These are phyloP conservation scores for Umbelopsis vinacea DNA, from an alignment of 192 early-diverging fungal genomes.

Conservation along the genomic window DNA sequence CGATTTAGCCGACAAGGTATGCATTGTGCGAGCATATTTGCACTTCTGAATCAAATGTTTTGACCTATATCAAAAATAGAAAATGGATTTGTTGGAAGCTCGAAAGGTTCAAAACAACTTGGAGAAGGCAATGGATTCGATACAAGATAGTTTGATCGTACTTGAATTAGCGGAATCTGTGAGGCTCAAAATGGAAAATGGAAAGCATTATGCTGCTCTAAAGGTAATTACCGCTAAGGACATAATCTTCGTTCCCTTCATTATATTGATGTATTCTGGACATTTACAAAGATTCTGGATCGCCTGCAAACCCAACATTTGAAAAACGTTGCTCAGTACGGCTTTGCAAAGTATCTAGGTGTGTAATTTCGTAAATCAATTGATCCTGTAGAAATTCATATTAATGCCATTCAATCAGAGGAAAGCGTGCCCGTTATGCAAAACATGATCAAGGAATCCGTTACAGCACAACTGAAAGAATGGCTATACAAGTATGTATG, in stretches of 20 bases:
- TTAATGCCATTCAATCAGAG: conserved; percentile 47
- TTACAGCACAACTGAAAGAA: conserved; percentile 85
- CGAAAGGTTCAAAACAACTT: conserved; percentile 86
- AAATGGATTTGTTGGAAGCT: conserved; percentile 78
- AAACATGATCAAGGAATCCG: conserved; percentile 82
- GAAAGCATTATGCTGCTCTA: conserved; percentile 93
- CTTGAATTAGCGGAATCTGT: conserved; percentile 88
- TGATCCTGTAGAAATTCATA: background rate
- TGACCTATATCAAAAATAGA: conserved; percentile 47
- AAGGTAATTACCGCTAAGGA: conserved; percentile 49
- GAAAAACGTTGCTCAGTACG: conserved; percentile 74
- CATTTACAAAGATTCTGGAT: conserved; percentile 76
- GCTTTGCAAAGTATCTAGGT: conserved; percentile 86
- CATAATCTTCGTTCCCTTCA: background rate
- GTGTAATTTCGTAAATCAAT: conserved; percentile 13
- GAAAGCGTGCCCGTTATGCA: conserved; percentile 90
- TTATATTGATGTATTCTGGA: background rate
- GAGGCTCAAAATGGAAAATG: conserved; percentile 73
- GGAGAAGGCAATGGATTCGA: conserved; percentile 77
- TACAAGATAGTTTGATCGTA: conserved; percentile 84
- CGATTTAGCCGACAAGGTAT: conserved; percentile 75
- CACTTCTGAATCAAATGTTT: background rate
- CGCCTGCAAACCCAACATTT: conserved; percentile 79
- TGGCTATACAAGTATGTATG: conserved; percentile 82
- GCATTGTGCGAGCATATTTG: background rate